Base-by-base conservation (phyloP, 768 basidiomycete genomes). In the Leccinum longicurvipes region DNA sequence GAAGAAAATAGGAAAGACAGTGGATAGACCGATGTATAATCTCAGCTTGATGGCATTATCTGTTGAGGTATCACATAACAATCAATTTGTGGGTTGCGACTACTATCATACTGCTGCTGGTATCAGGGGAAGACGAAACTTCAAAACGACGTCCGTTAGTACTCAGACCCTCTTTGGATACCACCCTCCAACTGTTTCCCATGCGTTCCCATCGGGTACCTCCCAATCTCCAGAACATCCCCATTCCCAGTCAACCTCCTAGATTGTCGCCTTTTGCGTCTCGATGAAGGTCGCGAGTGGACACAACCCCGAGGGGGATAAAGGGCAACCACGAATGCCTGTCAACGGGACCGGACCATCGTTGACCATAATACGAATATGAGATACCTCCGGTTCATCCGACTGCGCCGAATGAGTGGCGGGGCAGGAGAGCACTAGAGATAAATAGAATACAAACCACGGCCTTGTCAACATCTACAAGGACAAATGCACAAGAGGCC, bases 1-100 rank as follows among this genome's bases (percentile, higher is more conserved):
- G 96, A 96, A 96, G 75, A 95, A 92, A 76, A 98, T 98, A 57
- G 94, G 98, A 71, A 96, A 92, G 73, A 86, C 83, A 25, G 96
- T 98, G 50, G 92, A 93, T 75, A 91, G 92, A 76, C 85, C 91
- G 50, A 93, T 94, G 91, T 94, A 93, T 73, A 93, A 89, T 71
- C 72, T 94, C 51, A 91, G 88, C 68, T 91, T 95, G 94, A 96
- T 67, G 96, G 94, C 76, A 65, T 83, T 25, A 64, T 84, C 36
- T 68, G 67, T 57, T 79, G 59, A 47, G 54, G 45, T 44, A 24
- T 23, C 17, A 32, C 5, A 8, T 32, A 19, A 31, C 32, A 21
- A 27, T n/a, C 4, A 5, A 2, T 24, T 23, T 4, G 3, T 2
- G 1, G 12, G 39, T 4, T 4, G 9, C n/a, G 39, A 4, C 19